phyloP scores from a whole-genome alignment of 768 basidiomycete species.

The Auricularia sp. region DNA sequence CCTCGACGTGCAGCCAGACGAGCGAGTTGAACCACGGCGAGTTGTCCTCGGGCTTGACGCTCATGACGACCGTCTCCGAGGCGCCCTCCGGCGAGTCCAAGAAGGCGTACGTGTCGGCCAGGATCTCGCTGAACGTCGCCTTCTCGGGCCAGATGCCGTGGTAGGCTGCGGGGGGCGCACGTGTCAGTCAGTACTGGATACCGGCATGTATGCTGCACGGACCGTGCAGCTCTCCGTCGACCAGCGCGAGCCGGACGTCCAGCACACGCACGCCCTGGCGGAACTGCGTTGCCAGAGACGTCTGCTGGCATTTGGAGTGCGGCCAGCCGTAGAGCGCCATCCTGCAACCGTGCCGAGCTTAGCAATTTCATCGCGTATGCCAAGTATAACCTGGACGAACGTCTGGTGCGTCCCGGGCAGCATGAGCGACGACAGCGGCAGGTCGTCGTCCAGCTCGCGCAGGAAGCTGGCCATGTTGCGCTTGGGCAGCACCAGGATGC shows the following conservation, averaged over 20 bases:
- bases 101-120: constrained; percentile 52
- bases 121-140: constrained; percentile 56
- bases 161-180: constrained; percentile 41
- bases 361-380: not conserved
- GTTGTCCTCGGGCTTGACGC: constrained; percentile 80
- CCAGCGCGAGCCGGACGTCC: constrained; percentile 69
- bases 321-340: constrained; percentile 84
- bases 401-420: constrained; percentile 77
- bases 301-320: constrained; percentile 76
- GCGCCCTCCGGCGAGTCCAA: constrained; percentile 46
- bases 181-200: not conserved
- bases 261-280: constrained; percentile 68
- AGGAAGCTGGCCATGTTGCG: constrained; percentile 51
- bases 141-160: constrained; percentile 70
- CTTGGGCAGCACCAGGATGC: constrained; percentile 47
- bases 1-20: constrained; percentile 32
- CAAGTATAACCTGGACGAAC: constrained; percentile 25
- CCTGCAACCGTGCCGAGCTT: constrained; percentile 25
- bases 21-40: constrained; percentile 47
- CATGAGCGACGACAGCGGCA: constrained; percentile 61
- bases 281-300: constrained; percentile 59
- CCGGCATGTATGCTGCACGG: not conserved
- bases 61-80: constrained; percentile 74
- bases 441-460: constrained; percentile 51
- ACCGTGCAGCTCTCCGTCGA: constrained; percentile 45